Evolutionary conservation across 345 rosid species (phyloP).

Genomic region (Dipteronia sinensis): DNA sequence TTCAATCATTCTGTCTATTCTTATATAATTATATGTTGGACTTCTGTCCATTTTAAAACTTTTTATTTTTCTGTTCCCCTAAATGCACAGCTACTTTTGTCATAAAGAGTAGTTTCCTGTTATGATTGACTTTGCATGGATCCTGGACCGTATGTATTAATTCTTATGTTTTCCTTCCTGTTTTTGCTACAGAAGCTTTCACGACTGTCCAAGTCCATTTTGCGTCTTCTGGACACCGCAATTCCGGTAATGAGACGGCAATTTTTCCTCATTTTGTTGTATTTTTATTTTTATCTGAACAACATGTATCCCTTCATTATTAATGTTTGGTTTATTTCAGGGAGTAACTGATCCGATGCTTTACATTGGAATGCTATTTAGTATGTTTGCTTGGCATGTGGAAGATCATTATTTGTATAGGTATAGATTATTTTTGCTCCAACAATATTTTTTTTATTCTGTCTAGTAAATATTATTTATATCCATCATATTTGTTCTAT

Average conservation of each 20-base stretch:
- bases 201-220: conserved; percentile 74
- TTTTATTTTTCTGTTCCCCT: background rate
- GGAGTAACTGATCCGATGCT: conserved; percentile 99
- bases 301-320: conserved; percentile 2
- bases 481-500: conserved; percentile 2
- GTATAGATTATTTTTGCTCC: conserved; percentile 35
- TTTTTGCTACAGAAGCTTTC: conserved; percentile 69
- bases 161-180: conserved; percentile 1
- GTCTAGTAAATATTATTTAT: background rate
- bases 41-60: background rate
- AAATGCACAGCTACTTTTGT: conserved; percentile 2
- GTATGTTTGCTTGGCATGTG: conserved; percentile 99
- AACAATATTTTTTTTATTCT: conserved; percentile 10
- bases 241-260: conserved; percentile 66
- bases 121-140: conserved; percentile 14
- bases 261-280: background rate
- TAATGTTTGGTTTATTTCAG: conserved; percentile 51
- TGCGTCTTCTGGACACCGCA: conserved; percentile 84
- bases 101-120: background rate
- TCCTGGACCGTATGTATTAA: conserved; percentile 1
- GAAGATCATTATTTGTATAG: conserved; percentile 99
- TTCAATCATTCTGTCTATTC: background rate
- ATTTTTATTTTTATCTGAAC: background rate
- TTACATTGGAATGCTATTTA: conserved; percentile 98
- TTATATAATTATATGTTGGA: too few relatives aligned